These are phyloP conservation scores for Areca catechu DNA, from an alignment of 176 grass and related monocot species.

Conservation along the genomic window DNA sequence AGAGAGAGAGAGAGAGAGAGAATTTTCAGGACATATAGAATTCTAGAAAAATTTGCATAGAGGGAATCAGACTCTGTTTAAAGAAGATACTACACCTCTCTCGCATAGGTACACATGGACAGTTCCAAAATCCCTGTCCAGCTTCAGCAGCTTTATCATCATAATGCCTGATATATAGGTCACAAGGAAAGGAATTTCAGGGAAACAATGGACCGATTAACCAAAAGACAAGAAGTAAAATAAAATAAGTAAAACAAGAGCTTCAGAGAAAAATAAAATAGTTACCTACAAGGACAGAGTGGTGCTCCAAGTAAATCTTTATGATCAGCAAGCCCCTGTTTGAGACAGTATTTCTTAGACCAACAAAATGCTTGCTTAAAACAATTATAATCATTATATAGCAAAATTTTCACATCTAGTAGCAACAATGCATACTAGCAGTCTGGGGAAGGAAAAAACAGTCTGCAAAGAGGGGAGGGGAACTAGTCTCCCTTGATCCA, in stretches of 20 bases:
- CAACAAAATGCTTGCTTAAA: not conserved
- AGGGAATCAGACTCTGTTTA: too few species aligned
- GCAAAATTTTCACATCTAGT: too few species aligned
- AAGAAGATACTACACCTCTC: conserved; percentile 40
- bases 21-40: too few species aligned
- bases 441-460: too few species aligned
- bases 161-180: conserved; percentile 55
- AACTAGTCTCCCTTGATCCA: too few species aligned
- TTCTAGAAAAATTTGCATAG: too few species aligned
- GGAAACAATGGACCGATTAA: not conserved
- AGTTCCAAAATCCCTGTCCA: conserved; percentile 97
- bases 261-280: conserved; percentile 9
- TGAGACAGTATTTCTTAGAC: not conserved
- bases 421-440: too few species aligned
- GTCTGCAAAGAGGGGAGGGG: too few species aligned
- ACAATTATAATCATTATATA: too few species aligned
- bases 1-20: not conserved
- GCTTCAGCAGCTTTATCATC: conserved; percentile 93
- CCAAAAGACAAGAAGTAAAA: not conserved
- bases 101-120: conserved; percentile 93
- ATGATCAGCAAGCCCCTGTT: conserved; percentile 91
- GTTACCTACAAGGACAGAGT: conserved; percentile 96
- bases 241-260: not conserved
- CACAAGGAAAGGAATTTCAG: not conserved
- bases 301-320: conserved; percentile 74